phyloP scores from a whole-genome alignment of 192 early-diverging fungal species.

The Backusella macrospora region DNA sequence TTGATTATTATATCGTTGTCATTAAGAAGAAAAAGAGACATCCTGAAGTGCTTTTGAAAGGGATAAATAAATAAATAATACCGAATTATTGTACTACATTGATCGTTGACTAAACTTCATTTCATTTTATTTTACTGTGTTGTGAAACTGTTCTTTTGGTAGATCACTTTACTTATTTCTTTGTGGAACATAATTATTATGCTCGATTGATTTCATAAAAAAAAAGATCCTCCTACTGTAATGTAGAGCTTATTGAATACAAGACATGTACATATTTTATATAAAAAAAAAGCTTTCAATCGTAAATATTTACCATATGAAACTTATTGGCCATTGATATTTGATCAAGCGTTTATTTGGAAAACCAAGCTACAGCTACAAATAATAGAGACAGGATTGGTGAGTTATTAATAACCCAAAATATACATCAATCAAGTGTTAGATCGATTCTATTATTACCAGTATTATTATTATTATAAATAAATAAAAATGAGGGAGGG shows the following conservation, averaged over 20 bases:
- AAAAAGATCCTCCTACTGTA: neutral
- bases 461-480: neutral
- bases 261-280: neutral
- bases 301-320: too few relatives aligned
- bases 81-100: neutral
- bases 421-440: too few relatives aligned
- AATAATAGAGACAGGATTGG: too few relatives aligned
- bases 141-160: neutral
- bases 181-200: neutral
- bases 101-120: neutral
- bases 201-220: neutral
- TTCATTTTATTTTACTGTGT: constrained; percentile 3
- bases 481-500: neutral
- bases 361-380: too few relatives aligned
- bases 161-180: neutral
- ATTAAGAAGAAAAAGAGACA: too few relatives aligned
- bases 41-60: too few relatives aligned
- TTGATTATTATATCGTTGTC: neutral
- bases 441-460: too few relatives aligned
- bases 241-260: neutral
- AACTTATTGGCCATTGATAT: too few relatives aligned
- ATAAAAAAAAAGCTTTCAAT: neutral
- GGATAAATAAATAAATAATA: neutral
- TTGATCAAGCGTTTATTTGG: too few relatives aligned
- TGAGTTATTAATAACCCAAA: too few relatives aligned